Conservation (phyloP, 2,329 filamentous ascomycete species). For the Botrytis byssoidea region DNA sequence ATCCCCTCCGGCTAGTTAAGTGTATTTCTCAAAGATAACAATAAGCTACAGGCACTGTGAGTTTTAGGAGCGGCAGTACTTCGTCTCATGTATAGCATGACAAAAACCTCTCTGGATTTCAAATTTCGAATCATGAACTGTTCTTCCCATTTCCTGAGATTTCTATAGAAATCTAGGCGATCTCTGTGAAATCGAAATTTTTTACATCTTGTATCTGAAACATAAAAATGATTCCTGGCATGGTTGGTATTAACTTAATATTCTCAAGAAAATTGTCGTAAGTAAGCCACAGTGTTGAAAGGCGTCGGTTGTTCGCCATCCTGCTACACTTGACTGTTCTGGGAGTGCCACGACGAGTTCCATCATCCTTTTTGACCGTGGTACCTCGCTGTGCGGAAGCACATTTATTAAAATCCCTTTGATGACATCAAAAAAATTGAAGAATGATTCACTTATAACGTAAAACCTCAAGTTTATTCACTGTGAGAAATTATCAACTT, state of each 20-base stretch:
- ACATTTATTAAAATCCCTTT: fast-evolving
- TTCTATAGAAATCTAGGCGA: not conserved
- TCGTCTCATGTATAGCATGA: not conserved
- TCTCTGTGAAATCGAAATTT: fast-evolving
- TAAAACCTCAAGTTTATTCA: not conserved
- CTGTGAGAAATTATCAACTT: fast-evolving
- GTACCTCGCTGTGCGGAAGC: fast-evolving
- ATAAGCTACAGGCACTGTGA: not conserved
- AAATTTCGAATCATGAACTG: not conserved
- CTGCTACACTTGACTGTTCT: not conserved
- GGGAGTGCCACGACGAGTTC: not conserved
- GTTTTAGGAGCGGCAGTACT: not conserved
- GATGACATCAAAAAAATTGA: fast-evolving
- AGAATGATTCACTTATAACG: not conserved
- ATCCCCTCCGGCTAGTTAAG: not conserved
- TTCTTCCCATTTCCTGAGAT: not conserved
- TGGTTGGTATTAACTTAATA: fast-evolving
- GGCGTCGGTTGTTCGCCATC: too few species aligned
- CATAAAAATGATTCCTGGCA: not conserved
- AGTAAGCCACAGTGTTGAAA: not conserved
- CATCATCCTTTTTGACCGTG: not conserved
- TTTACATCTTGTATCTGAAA: not conserved
- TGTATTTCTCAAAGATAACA: not conserved
- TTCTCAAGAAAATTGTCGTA: fast-evolving
- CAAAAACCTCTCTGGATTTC: fast-evolving